Evolutionary conservation across 2,329 filamentous ascomycete species (phyloP), one percentile per base, ranked within the genome.

Genomic region (Xylariaceae sp.): DNA sequence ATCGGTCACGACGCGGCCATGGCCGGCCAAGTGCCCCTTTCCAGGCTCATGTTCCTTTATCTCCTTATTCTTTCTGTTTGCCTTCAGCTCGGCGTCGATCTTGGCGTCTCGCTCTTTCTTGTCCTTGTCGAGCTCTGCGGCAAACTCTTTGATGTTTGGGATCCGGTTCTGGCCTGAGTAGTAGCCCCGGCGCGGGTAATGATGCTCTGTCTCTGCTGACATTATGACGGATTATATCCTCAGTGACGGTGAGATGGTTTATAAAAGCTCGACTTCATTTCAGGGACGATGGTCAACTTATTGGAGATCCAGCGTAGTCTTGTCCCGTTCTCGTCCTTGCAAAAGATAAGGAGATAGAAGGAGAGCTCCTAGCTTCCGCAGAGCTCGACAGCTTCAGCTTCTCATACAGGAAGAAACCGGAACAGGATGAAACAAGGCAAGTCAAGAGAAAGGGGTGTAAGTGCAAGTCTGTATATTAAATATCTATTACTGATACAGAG

Each of bases 111-210:
- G 83, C 7, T 87, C 77, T 67, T 82, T 85, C 77, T 96, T 96
- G 66, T 95, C 86, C 56, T 76, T 78, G 73, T 96, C 92, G 41
- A 97, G 80, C 64, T 83, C 83, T 56, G 89, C 82, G 65, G 96
- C 82, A 65, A 96, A 95, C 73, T 93, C 84, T 71, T 88, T 86
- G 65, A 97, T 88, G 58, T 91, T 96, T 5, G 93, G 93, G 56
- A 97, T 86, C 23, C 89, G 89, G 73, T 96, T 96, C 60, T 75
- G 75, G 55, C 88, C 91, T 35, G 89, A 93, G 78, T 95, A 97
- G 72, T 92, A 88, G 4, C 66, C 68, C 17, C 65, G 60, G 4
- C 56, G 64, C 5, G 69, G 69, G n/a, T 56, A 59, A 9, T 64
- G 59, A 11, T 71, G 69, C 30, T 72, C 55, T 53, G 70, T 57